Evolutionary conservation across 495 filamentous ascomycete genomes (phyloP), one percentile per base, ranked within the genome.

Genomic region (Penicillium angulare): DNA sequence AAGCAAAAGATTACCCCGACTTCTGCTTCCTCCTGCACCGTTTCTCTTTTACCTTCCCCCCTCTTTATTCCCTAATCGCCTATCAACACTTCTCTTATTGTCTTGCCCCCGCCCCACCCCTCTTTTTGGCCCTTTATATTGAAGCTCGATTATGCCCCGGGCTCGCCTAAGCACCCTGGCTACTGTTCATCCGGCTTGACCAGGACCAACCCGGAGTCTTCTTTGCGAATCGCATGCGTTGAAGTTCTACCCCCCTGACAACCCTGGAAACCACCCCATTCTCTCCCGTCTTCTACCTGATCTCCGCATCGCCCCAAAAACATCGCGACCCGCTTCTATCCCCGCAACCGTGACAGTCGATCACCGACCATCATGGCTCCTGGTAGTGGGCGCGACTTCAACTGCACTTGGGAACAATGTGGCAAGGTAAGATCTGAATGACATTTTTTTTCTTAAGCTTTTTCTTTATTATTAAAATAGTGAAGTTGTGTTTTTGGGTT

Each of bases 331-430:
- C 59, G 52, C 55, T 52, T 53, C 45, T 22, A 32, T 45, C 51
- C 54, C 50, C 54, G 39, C 50, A 51, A 61, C 57, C 18, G 43
- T 42, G 48, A 39, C 44, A 34, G 29, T 45, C 49, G 44, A 33
- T 51, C 48, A 17, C 13, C n/a, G 24, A 40, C 52, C 48, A 41
- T 43, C 56, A 77, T 77, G 73, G 73, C 73, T 47, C 72, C 73
- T 32, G 72, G 72, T 20, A 67, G 57, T 50, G 69, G 67, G 36
- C 74, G 74, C 55, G 71, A 73, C 43, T 77, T 77, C 55, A 73
- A 68, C 52, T 77, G 74, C 60, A 60, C 74, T 10, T 77, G 74
- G 74, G 65, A 71, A 43, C 57, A 67, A 36, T 77, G 74, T 67
- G 65, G 65, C 52, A 77, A 77, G 71, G 74, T 77, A 63, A n/a